These are phyloP conservation scores for Grigorovia yakushimaensis DNA, from an alignment of 805 yeast genomes.

Conservation along the genomic window DNA sequence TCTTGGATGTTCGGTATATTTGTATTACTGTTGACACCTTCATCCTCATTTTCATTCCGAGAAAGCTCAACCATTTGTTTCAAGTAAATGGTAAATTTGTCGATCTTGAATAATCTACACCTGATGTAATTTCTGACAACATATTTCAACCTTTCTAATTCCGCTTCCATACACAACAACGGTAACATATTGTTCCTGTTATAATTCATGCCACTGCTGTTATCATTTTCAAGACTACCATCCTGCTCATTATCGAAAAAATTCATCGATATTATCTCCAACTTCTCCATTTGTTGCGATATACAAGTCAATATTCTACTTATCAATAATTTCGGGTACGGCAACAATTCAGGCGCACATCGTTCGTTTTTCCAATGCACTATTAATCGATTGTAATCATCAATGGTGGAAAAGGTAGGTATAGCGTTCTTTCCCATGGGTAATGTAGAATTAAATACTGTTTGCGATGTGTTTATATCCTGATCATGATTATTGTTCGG, in stretches of 20 bases:
- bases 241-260: conserved; percentile 40
- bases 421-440: conserved; percentile 2
- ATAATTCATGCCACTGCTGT: neutral
- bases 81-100: conserved; percentile 53
- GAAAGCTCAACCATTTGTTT: conserved; percentile 21
- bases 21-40: neutral
- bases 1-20: conserved; percentile 10
- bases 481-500: neutral
- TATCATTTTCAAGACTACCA: neutral
- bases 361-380: conserved; percentile 77
- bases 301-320: conserved; percentile 48
- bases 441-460: neutral
- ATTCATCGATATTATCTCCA: conserved; percentile 72
- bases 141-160: conserved; percentile 78
- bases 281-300: conserved; percentile 60
- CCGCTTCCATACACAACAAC: conserved; percentile 80
- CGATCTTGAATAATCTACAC: conserved; percentile 67
- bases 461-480: neutral
- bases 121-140: conserved; percentile 74
- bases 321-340: conserved; percentile 55
- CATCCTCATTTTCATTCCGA: neutral
- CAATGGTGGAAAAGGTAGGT: conserved; percentile 9
- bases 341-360: conserved; percentile 77
- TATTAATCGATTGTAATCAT: conserved; percentile 32
- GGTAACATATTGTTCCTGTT: conserved; percentile 34